Conservation (phyloP, 2,329 filamentous ascomycete genomes). For the Diplocarpon mali region DNA sequence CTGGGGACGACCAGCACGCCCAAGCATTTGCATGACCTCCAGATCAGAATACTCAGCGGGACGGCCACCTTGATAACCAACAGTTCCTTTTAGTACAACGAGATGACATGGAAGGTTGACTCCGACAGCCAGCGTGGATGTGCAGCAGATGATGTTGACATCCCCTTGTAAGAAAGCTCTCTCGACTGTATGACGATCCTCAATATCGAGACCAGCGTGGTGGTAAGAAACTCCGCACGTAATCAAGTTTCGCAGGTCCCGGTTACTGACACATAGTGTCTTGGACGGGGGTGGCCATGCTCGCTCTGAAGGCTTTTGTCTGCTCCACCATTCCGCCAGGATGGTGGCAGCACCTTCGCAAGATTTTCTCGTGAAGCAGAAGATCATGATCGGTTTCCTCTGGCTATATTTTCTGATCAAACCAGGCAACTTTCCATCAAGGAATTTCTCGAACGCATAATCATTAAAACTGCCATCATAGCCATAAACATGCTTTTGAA, state of each 20-base stretch:
- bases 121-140: constrained; percentile 73
- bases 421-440: constrained; percentile 53
- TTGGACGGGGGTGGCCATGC: constrained; percentile 52
- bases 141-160: constrained; percentile 77
- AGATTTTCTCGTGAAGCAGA: constrained; percentile 68
- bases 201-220: constrained; percentile 59
- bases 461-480: constrained; percentile 55
- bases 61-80: constrained; percentile 49
- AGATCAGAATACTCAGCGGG: constrained; percentile 67
- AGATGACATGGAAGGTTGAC: constrained; percentile 77
- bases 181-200: constrained; percentile 58
- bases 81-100: constrained; percentile 73
- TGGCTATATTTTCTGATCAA: constrained; percentile 56
- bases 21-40: constrained; percentile 86
- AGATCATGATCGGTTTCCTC: constrained; percentile 70
- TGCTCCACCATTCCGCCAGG: constrained; percentile 55
- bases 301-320: constrained; percentile 37
- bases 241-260: constrained; percentile 44
- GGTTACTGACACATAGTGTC: constrained; percentile 40
- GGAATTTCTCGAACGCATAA: constrained; percentile 62
- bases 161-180: constrained; percentile 56
- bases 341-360: constrained; percentile 56
- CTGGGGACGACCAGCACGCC: constrained; percentile 71
- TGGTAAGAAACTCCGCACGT: constrained; percentile 63
- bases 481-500: constrained; percentile 68